Evolutionary conservation across 345 rosid species (phyloP).

Genomic region (Salix suchowensis): DNA sequence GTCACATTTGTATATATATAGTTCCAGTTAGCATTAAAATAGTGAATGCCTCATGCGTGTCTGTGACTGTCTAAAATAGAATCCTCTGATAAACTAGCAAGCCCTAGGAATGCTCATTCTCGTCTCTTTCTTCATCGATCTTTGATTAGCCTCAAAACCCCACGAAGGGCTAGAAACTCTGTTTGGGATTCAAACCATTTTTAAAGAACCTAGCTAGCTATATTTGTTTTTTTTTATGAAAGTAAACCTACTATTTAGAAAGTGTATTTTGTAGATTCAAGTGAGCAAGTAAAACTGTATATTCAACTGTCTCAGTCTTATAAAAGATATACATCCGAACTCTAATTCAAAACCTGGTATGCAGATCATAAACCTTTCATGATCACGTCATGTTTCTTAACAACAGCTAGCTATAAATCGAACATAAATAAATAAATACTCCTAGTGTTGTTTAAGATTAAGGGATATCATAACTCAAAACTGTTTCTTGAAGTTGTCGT

Average conservation of each 20-base stretch:
- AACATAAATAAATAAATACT: not conserved
- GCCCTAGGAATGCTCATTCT: constrained; percentile 33
- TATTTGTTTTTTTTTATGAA: too few species aligned
- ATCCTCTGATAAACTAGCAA: constrained; percentile 25
- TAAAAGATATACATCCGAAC: too few species aligned
- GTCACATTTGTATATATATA: not conserved
- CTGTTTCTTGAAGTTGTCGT: not conserved
- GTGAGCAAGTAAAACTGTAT: too few species aligned
- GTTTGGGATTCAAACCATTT: constrained; percentile 33
- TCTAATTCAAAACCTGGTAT: too few species aligned
- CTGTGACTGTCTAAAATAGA: constrained; percentile 15
- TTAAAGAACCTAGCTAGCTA: not conserved
- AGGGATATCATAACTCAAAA: not conserved
- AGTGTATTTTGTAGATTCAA: too few species aligned
- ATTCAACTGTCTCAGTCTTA: accelerated
- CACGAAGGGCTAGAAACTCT: not conserved
- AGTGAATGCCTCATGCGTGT: constrained; percentile 27
- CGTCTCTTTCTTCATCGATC: constrained; percentile 6
- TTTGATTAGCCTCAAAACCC: constrained; percentile 17
- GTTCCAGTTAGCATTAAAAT: not conserved
- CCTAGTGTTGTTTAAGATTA: not conserved
- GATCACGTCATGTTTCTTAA: too few species aligned
- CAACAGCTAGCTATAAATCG: not conserved
- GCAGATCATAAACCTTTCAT: accelerated
- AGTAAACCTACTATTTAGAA: accelerated